Evolutionary conservation across 2,329 filamentous ascomycete genomes (phyloP).

Genomic region (Calonectria multiphialidica): DNA sequence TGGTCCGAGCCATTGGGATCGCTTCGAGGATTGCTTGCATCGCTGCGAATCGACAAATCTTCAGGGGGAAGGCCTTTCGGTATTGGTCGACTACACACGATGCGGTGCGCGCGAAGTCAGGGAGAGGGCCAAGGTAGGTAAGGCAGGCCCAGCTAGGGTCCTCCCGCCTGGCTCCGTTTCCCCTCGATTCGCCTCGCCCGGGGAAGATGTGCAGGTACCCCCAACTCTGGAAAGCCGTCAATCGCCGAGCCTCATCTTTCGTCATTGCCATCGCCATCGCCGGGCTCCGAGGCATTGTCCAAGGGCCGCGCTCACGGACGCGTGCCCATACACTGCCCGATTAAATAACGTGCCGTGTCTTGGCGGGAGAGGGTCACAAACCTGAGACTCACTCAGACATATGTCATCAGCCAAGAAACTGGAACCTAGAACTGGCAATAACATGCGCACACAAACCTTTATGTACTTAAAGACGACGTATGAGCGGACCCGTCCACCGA

Average conservation of each 20-base stretch:
- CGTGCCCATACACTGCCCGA: not conserved
- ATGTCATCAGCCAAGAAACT: not conserved
- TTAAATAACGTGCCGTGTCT: not conserved
- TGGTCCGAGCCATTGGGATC: conserved; percentile 12
- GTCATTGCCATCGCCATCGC: not conserved
- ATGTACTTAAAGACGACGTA: not conserved
- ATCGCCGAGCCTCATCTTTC: not conserved
- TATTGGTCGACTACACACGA: not conserved
- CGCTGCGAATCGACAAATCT: not conserved
- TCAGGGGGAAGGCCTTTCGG: not conserved
- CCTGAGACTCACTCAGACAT: not conserved
- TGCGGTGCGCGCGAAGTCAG: not conserved
- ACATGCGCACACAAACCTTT: not conserved
- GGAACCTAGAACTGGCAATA: not conserved
- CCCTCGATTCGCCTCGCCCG: not conserved
- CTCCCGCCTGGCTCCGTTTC: not conserved
- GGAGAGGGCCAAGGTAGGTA: not conserved
- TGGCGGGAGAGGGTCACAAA: not conserved
- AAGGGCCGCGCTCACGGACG: not conserved
- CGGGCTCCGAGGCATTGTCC: not conserved
- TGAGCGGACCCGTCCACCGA: too few species aligned
- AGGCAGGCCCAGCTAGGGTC: not conserved
- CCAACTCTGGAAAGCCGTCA: not conserved
- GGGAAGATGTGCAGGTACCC: not conserved
- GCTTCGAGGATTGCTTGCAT: conserved; percentile 5